phyloP scores from a whole-genome alignment of 2,329 filamentous ascomycete genomes.

The Exophiala phaeomuriformis region DNA sequence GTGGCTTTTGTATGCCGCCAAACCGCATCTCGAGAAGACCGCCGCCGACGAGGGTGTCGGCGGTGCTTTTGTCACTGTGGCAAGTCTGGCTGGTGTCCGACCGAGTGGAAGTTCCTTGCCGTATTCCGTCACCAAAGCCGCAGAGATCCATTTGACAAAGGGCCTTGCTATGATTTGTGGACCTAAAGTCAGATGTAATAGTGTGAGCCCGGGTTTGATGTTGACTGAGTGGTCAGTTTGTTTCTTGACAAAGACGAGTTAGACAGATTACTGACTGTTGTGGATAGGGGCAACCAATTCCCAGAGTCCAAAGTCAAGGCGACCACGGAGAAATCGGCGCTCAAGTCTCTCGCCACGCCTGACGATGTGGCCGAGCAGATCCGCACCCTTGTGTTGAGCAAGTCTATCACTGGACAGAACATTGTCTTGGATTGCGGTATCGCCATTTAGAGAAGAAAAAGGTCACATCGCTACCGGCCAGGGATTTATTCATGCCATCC shows the following conservation, averaged over 20 bases:
- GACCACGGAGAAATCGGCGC: conserved; percentile 20
- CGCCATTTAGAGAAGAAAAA: conserved; percentile 16
- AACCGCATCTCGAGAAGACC: conserved; percentile 47
- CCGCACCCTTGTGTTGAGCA: conserved; percentile 21
- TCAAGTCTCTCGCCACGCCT: conserved; percentile 18
- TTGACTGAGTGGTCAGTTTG: conserved; percentile 55
- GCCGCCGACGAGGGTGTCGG: conserved; percentile 14
- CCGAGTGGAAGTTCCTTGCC: conserved; percentile 58
- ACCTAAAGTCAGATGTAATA: conserved; percentile 56
- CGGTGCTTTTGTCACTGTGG: conserved; percentile 42
- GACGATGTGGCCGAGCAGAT: conserved; percentile 31
- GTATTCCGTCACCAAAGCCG: conserved; percentile 71
- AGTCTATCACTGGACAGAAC: conserved; percentile 27
- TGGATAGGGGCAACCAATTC: conserved; percentile 23
- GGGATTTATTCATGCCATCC: too few species aligned
- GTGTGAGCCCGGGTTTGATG: conserved; percentile 56
- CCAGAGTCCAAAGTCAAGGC: conserved; percentile 26
- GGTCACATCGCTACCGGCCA: too few species aligned
- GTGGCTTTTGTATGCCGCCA: conserved; percentile 52
- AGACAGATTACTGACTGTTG: not conserved
- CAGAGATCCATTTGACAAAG: conserved; percentile 61
- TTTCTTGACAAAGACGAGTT: not conserved
- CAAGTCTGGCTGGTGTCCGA: conserved; percentile 57
- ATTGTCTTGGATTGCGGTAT: conserved; percentile 27
- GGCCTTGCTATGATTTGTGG: conserved; percentile 57